Percentiles rank a stretch among this genome's conserved stretches.
These are phyloP conservation scores for Trypanosoma brucei DNA, from an alignment of 208 protist genomes.

Conservation along the genomic window DNA sequence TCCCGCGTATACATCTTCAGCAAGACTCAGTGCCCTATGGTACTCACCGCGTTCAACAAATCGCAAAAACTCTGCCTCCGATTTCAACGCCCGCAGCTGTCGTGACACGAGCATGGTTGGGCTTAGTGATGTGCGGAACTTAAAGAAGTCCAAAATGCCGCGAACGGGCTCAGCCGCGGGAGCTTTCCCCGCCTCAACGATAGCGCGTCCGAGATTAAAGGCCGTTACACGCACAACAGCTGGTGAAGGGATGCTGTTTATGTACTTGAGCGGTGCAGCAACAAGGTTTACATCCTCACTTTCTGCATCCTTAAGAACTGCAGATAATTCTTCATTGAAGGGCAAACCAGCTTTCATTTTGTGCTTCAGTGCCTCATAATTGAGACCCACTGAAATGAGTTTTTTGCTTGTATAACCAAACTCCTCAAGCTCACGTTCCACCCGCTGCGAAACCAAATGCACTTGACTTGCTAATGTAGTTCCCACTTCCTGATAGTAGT, in stretches of 20 bases:
- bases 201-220: conserved; percentile 69
- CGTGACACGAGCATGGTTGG: conserved; percentile 55
- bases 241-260: conserved; percentile 34
- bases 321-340: conserved; percentile 53
- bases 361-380: conserved; percentile 57
- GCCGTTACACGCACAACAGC: conserved; percentile 47
- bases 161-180: conserved; percentile 49
- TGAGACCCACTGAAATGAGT: conserved; percentile 73
- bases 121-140: conserved; percentile 75
- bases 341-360: conserved; percentile 39
- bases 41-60: conserved; percentile 64
- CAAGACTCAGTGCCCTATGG: conserved; percentile 51
- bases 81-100: conserved; percentile 36
- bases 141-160: conserved; percentile 77
- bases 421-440: conserved; percentile 54
- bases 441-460: conserved; percentile 42
- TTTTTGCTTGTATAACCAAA: conserved; percentile 88
- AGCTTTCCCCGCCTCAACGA: conserved; percentile 67
- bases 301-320: conserved; percentile 66
- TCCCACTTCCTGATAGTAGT: conserved; percentile 73
- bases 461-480: conserved; percentile 47
- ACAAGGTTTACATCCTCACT: conserved; percentile 63
- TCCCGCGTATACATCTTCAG: conserved; percentile 42
- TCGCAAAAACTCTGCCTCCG: conserved; percentile 42
- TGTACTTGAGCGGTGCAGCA: conserved; percentile 41